A percentile compares a stretch with the other conserved stretches of the same genome.
phyloP scores from a whole-genome alignment of 2,329 filamentous ascomycete species.

The Pseudogymnoascus sp. region DNA sequence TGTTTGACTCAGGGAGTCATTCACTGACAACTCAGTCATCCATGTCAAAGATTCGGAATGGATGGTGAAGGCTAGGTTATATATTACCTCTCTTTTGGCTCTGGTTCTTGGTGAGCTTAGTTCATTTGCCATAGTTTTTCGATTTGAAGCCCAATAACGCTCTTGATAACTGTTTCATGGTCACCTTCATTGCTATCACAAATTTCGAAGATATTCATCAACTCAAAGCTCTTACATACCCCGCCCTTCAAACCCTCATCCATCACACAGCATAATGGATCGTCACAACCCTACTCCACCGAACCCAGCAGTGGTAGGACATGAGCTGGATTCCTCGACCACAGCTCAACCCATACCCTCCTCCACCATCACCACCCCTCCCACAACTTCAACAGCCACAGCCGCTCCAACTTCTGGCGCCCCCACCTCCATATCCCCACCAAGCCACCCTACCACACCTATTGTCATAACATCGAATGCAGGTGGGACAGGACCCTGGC shows the following conservation, averaged over 20 bases:
- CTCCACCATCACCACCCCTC: background rate
- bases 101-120: background rate
- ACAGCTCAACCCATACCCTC: background rate
- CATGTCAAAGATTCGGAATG: background rate
- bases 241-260: background rate
- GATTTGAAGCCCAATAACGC: background rate
- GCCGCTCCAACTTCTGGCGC: background rate
- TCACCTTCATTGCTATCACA: background rate
- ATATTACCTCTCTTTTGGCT: background rate
- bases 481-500: background rate
- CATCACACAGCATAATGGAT: background rate
- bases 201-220: background rate
- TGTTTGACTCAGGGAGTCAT: background rate
- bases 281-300: background rate
- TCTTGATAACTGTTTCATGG: background rate
- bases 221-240: background rate
- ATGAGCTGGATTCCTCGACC: background rate
- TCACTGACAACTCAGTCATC: background rate
- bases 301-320: background rate
- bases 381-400: no score
- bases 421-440: background rate
- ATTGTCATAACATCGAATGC: background rate
- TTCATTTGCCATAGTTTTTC: background rate
- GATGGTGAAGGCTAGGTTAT: background rate
- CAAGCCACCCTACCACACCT: background rate